Conservation (phyloP, 345 rosid species). For the Euclidium syriacum region DNA sequence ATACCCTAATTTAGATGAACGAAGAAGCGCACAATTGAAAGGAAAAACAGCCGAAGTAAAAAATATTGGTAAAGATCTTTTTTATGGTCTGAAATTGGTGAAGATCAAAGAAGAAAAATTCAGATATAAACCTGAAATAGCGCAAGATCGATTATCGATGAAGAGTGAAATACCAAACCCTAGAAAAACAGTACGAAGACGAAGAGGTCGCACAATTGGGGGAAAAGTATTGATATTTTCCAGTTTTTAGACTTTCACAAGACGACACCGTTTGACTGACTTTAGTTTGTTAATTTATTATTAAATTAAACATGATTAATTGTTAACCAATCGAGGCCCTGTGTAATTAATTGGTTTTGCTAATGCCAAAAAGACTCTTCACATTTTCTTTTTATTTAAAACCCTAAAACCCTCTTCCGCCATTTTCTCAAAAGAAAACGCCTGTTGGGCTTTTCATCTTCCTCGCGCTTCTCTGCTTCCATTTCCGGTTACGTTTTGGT, state of each 20-base stretch:
- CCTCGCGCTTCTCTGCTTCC: neutral
- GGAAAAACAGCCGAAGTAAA: neutral
- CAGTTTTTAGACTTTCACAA: too few relatives aligned
- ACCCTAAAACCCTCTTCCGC: too few relatives aligned
- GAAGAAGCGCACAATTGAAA: neutral
- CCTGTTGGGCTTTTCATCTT: too few relatives aligned
- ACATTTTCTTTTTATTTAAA: too few relatives aligned
- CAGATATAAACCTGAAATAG: neutral
- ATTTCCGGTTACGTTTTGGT: neutral
- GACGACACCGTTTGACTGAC: too few relatives aligned
- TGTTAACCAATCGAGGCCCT: too few relatives aligned
- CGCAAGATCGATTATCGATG: neutral
- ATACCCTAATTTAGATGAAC: neutral
- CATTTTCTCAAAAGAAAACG: too few relatives aligned
- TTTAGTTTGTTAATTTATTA: too few relatives aligned
- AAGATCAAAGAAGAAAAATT: neutral
- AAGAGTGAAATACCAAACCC: constrained; percentile 12
- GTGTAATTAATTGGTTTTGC: too few relatives aligned
- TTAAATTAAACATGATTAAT: too few relatives aligned
- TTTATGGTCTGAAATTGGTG: too few relatives aligned
- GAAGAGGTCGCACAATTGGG: neutral
- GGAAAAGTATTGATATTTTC: neutral
- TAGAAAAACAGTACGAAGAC: constrained; percentile 6
- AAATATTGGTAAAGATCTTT: neutral
- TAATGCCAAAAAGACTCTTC: too few relatives aligned